A percentile compares a stretch with the other conserved stretches of the same genome.
phyloP scores from a whole-genome alignment of 306 rosid species.

The Cicer pinnatifidum region DNA sequence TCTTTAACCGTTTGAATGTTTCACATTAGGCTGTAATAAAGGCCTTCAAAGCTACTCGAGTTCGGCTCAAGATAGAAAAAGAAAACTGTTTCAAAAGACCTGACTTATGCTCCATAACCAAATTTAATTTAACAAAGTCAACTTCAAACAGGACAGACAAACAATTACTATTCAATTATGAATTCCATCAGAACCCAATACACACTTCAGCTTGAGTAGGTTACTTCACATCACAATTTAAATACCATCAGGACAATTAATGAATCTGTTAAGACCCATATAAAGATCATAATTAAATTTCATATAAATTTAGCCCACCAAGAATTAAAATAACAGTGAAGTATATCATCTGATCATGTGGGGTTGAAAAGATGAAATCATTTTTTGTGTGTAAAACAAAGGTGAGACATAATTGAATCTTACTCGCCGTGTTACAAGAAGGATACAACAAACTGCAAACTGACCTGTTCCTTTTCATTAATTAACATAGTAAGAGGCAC shows the following conservation, averaged over 20 bases:
- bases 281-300: conserved; percentile 7
- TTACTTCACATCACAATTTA: conserved; percentile 1
- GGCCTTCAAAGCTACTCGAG: conserved; percentile 10
- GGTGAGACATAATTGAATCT: conserved; percentile 5
- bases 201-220: conserved; percentile 14
- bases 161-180: conserved; percentile 15
- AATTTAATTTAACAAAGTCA: conserved; percentile 5
- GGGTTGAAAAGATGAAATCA: neutral
- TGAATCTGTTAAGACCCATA: conserved; percentile 12
- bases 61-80: conserved; percentile 8
- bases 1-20: conserved; percentile 30
- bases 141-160: neutral
- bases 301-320: conserved; percentile 23
- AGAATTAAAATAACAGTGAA: neutral
- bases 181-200: neutral
- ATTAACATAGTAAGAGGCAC: conserved; percentile 17
- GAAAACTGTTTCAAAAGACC: conserved; percentile 23
- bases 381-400: conserved; percentile 8
- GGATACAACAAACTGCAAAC: conserved; percentile 18
- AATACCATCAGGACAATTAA: neutral
- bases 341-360: conserved; percentile 4
- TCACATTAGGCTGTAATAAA: neutral
- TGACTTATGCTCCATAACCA: conserved; percentile 20
- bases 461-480: conserved; percentile 37
- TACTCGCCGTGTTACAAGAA: neutral